Percentiles rank a stretch among this genome's conserved stretches.
Evolutionary conservation across 1,139 yeast species (phyloP).

Genomic region (Scheffersomyces parashehatae): DNA sequence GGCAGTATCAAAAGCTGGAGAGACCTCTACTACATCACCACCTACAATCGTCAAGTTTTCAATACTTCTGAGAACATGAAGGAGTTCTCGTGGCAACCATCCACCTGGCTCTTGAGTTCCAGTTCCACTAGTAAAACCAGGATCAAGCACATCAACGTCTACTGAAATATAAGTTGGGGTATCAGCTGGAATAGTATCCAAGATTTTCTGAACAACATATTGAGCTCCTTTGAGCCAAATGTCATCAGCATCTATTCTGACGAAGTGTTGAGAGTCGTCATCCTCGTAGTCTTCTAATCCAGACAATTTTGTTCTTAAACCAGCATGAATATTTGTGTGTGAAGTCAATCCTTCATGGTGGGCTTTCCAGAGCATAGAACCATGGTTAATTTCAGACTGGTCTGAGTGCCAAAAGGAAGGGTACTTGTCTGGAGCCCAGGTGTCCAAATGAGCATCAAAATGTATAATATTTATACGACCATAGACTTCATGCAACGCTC

Average conservation of each 20-base stretch:
- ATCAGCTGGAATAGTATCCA: conserved; percentile 50
- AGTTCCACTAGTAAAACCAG: conserved; percentile 79
- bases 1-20: conserved; percentile 71
- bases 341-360: conserved; percentile 63
- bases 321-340: conserved; percentile 64
- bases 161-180: conserved; percentile 71
- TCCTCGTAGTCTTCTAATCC: conserved; percentile 65
- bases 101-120: conserved; percentile 88
- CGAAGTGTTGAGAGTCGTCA: conserved; percentile 64
- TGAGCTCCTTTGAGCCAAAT: conserved; percentile 63
- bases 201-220: conserved; percentile 51
- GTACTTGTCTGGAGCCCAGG: conserved; percentile 69
- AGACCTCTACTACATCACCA: conserved; percentile 77
- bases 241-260: conserved; percentile 67
- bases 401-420: conserved; percentile 73
- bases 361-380: conserved; percentile 83
- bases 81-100: conserved; percentile 73
- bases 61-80: conserved; percentile 58
- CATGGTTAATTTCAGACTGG: conserved; percentile 68
- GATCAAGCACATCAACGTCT: conserved; percentile 81
- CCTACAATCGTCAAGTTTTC: conserved; percentile 67
- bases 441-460: conserved; percentile 79
- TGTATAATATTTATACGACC: conserved; percentile 72
- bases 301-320: conserved; percentile 66
- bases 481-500: conserved; percentile 58